phyloP scores from a whole-genome alignment of 345 rosid species.

The Lepidium didymum region DNA sequence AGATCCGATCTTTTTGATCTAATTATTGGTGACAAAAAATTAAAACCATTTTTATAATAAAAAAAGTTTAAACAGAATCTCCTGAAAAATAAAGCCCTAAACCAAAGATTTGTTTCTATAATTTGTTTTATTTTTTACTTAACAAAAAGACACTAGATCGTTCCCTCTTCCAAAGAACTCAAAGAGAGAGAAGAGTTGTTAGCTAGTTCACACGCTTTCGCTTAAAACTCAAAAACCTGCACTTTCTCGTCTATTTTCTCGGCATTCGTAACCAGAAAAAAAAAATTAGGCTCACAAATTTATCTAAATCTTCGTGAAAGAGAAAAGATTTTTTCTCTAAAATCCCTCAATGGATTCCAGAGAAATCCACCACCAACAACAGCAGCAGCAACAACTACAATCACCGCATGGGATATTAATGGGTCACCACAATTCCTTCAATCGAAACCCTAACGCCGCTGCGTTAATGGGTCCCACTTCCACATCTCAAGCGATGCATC shows the following conservation, averaged over 20 bases:
- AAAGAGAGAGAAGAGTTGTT: conserved; percentile 10
- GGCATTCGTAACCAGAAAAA: conserved; percentile 23
- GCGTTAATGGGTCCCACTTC: conserved; percentile 27
- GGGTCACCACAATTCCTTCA: conserved; percentile 26
- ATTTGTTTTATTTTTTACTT: background rate
- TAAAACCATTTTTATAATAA: too few relatives aligned
- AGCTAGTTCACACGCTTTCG: conserved; percentile 34
- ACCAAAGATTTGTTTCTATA: background rate
- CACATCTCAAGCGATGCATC: conserved; percentile 25
- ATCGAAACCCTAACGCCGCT: conserved; percentile 32
- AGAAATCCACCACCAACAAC: conserved; percentile 32
- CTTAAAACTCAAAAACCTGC: conserved; percentile 36
- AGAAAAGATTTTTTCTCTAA: background rate
- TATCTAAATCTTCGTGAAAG: background rate
- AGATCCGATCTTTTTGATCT: too few relatives aligned
- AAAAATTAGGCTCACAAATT: background rate
- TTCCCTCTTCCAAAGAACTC: background rate
- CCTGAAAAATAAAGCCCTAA: background rate
- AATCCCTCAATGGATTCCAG: conserved; percentile 47
- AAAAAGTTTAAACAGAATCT: background rate
- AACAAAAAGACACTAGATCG: background rate
- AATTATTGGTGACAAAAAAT: too few relatives aligned
- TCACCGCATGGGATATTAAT: conserved; percentile 30
- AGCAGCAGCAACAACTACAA: conserved; percentile 12
- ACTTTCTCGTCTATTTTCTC: conserved; percentile 34